Percentiles rank a stretch among this genome's conserved stretches.
These are phyloP conservation scores for Podaxis sp. DNA, from an alignment of 768 basidiomycete genomes.

Conservation along the genomic window DNA sequence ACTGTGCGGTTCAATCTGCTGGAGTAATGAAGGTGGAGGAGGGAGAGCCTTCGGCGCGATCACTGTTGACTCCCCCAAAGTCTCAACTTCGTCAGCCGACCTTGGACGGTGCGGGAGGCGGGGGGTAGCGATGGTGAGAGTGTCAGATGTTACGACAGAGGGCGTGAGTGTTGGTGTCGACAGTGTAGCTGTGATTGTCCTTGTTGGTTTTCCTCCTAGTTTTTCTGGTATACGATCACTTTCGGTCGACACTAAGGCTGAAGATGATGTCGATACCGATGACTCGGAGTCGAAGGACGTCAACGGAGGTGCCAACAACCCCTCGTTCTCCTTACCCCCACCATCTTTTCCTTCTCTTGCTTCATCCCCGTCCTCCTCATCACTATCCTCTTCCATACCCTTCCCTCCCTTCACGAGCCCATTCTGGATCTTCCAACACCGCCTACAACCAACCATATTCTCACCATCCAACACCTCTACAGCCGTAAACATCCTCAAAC, in stretches of 20 bases:
- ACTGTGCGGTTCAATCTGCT: not conserved
- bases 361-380: conserved; percentile 23
- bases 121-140: not conserved
- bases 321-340: conserved; percentile 7
- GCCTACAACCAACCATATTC: conserved; percentile 89
- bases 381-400: conserved; percentile 23
- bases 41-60: not conserved
- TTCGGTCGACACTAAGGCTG: conserved; percentile 8
- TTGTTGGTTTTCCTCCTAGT: not conserved
- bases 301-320: not conserved
- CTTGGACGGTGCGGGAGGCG: not conserved
- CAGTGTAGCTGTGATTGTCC: not conserved
- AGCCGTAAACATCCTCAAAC: conserved; percentile 80
- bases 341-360: conserved; percentile 10
- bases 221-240: not conserved
- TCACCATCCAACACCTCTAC: conserved; percentile 95
- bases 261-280: not conserved
- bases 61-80: not conserved
- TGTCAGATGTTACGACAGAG: not conserved
- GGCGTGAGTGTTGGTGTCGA: not conserved
- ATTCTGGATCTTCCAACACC: conserved; percentile 91
- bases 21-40: not conserved
- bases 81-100: not conserved
- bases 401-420: conserved; percentile 35
- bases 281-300: conserved; percentile 3